A percentile compares a stretch with the other conserved stretches of the same genome.
These are phyloP conservation scores for Rhododendron simsii DNA, from an alignment of 148 eudicot species.

Conservation along the genomic window DNA sequence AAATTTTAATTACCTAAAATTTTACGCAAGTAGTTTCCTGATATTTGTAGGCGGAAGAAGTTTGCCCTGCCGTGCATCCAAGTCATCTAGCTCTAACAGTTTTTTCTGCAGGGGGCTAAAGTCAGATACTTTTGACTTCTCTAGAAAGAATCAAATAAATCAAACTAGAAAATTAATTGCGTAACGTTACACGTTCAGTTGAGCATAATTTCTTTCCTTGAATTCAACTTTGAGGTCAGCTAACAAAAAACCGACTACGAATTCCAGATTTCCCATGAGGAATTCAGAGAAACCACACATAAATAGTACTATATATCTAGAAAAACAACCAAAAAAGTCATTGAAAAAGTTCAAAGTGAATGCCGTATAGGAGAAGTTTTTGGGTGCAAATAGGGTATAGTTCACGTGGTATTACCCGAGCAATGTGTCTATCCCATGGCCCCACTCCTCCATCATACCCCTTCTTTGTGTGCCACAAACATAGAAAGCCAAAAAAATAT, in stretches of 20 bases:
- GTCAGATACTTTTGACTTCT: not conserved
- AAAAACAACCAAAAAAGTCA: not conserved
- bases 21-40: not conserved
- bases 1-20: too few species aligned
- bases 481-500: too few species aligned
- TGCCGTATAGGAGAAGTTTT: not conserved
- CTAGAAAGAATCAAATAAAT: not conserved
- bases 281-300: not conserved
- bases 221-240: not conserved
- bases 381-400: too few species aligned
- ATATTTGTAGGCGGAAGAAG: not conserved
- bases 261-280: not conserved
- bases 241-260: not conserved
- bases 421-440: too few species aligned
- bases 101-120: not conserved
- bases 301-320: not conserved
- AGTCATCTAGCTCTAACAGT: not conserved
- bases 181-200: not conserved
- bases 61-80: not conserved
- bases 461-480: too few species aligned
- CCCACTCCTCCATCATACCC: too few species aligned
- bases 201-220: not conserved
- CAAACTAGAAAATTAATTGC: not conserved
- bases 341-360: not conserved
- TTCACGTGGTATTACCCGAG: too few species aligned